phyloP scores from a whole-genome alignment of 306 rosid genomes.

The Urtica urens region DNA sequence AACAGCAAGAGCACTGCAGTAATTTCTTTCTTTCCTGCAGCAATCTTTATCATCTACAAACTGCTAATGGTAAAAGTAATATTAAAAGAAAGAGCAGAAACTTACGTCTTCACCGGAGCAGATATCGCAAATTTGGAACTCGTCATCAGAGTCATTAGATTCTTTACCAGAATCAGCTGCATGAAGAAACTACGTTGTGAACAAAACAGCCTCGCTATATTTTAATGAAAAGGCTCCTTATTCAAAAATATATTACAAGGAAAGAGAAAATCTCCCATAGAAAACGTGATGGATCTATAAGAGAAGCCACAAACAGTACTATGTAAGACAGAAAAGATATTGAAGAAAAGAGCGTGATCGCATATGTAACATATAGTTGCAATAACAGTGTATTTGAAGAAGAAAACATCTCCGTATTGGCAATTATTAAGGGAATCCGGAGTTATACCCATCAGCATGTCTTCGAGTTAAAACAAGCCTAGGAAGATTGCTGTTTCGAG shows the following conservation, averaged over 20 bases:
- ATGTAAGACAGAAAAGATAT: too few relatives aligned
- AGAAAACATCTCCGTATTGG: too few relatives aligned
- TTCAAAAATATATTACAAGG: background rate
- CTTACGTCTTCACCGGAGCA: conserved; percentile 79
- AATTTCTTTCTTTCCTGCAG: conserved; percentile 76
- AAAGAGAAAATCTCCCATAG: background rate
- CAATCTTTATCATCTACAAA: background rate
- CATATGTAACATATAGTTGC: too few relatives aligned
- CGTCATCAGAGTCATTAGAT: conserved; percentile 87
- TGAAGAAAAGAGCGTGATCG: too few relatives aligned
- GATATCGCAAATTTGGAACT: conserved; percentile 89
- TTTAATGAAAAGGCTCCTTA: background rate
- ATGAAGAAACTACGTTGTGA: conserved; percentile 26
- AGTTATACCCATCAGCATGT: too few relatives aligned
- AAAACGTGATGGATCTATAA: background rate
- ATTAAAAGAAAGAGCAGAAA: background rate
- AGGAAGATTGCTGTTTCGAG: too few relatives aligned
- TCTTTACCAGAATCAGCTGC: conserved; percentile 91
- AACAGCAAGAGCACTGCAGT: conserved; percentile 87
- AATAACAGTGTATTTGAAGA: too few relatives aligned
- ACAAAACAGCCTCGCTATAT: too few relatives aligned
- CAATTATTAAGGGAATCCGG: too few relatives aligned
- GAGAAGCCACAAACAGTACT: too few relatives aligned
- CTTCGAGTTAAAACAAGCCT: too few relatives aligned
- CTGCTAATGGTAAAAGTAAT: background rate